Evolutionary conservation across 306 rosid species (phyloP).

Genomic region (Cucumis hystrix): DNA sequence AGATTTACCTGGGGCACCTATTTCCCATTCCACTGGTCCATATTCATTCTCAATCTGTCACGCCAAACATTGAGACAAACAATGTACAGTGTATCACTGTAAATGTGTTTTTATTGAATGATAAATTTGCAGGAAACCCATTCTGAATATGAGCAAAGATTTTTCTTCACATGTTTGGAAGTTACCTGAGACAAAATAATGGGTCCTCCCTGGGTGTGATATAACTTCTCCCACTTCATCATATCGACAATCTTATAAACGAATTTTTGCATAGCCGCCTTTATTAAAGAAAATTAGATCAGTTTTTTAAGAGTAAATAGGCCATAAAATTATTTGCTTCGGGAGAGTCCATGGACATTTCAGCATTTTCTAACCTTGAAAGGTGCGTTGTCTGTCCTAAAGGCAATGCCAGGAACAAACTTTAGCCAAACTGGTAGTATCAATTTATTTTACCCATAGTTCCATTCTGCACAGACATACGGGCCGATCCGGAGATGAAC

Average conservation of each 20-base stretch:
- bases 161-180: neutral
- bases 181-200: slow-evolving; percentile 76
- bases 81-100: neutral
- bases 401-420: slow-evolving; percentile 61
- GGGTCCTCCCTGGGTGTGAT: slow-evolving; percentile 85
- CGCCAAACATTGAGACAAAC: slow-evolving; percentile 1
- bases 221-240: slow-evolving; percentile 75
- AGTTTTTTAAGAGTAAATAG: no score
- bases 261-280: slow-evolving; percentile 84
- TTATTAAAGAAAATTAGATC: slow-evolving; percentile 3
- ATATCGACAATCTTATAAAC: slow-evolving; percentile 55
- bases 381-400: slow-evolving; percentile 85
- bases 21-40: slow-evolving; percentile 55
- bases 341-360: neutral
- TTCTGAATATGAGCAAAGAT: slow-evolving; percentile 8
- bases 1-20: slow-evolving; percentile 73
- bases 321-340: neutral
- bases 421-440: slow-evolving; percentile 51
- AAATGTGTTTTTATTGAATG: neutral
- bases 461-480: slow-evolving; percentile 86
- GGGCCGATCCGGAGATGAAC: slow-evolving; percentile 94
- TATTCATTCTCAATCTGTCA: slow-evolving; percentile 69
- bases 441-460: slow-evolving; percentile 54
- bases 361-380: slow-evolving; percentile 43
- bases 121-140: neutral